Evolutionary conservation across 371 early-diverging fungal genomes (phyloP).

Genomic region (Batkoa obscura): DNA sequence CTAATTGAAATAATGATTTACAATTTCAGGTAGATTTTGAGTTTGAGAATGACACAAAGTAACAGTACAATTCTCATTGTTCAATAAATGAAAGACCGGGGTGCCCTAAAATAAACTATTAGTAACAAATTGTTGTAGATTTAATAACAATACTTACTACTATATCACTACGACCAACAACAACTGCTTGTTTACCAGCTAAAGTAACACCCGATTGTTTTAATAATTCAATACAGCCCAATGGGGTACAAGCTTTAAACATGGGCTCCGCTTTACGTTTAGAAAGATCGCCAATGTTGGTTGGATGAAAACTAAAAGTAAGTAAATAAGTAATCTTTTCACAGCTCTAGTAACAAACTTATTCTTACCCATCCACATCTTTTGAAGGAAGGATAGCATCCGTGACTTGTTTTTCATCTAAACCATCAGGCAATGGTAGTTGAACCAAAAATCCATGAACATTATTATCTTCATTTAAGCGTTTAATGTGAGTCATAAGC

Average conservation of each 20-base stretch:
- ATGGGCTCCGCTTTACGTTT: conserved; percentile 53
- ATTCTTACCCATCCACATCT: conserved; percentile 84
- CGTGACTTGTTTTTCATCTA: conserved; percentile 52
- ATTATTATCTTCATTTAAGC: conserved; percentile 49
- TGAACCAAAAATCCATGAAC: conserved; percentile 89
- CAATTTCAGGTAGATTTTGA: conserved; percentile 39
- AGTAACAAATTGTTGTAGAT: background rate
- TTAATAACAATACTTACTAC: conserved; percentile 23
- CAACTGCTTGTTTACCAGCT: conserved; percentile 67
- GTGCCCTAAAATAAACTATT: conserved; percentile 29
- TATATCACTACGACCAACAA: conserved; percentile 84
- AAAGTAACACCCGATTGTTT: conserved; percentile 40
- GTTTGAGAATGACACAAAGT: conserved; percentile 83
- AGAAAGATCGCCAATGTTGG: conserved; percentile 76
- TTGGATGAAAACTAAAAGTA: conserved; percentile 47
- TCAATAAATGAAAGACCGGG: conserved; percentile 69
- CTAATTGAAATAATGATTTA: conserved; percentile 14
- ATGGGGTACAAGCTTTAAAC: conserved; percentile 88
- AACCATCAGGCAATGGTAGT: conserved; percentile 76
- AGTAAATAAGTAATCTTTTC: too few species aligned
- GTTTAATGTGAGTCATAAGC: conserved; percentile 28
- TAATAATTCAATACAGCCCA: conserved; percentile 71
- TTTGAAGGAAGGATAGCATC: conserved; percentile 68
- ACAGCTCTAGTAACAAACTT: too few species aligned
- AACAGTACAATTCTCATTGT: conserved; percentile 63